Evolutionary conservation across 2,329 filamentous ascomycete species (phyloP).

Genomic region (Fusarium verrucosum): DNA sequence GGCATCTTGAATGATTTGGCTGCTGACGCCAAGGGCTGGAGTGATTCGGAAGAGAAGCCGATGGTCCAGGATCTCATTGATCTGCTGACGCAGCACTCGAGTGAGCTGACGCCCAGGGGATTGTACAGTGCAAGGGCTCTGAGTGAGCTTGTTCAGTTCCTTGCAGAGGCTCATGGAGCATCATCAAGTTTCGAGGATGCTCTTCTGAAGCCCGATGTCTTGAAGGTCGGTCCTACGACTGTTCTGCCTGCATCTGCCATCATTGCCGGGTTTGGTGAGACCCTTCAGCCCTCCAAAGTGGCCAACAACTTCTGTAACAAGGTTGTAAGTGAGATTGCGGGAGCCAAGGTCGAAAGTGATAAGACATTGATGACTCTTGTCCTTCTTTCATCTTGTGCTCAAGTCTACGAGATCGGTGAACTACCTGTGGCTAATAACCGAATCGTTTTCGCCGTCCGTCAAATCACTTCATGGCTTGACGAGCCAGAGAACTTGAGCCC

Average conservation of each 20-base stretch:
- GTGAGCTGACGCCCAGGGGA: constrained; percentile 53
- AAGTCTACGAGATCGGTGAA: constrained; percentile 61
- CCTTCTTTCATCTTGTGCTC: constrained; percentile 62
- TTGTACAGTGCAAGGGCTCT: constrained; percentile 65
- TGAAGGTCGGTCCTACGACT: constrained; percentile 59
- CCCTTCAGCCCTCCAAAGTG: constrained; percentile 57
- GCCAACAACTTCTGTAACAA: constrained; percentile 66
- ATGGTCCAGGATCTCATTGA: constrained; percentile 55
- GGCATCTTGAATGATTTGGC: constrained; percentile 50
- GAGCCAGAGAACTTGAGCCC: constrained; percentile 55
- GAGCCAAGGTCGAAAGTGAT: constrained; percentile 54
- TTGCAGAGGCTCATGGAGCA: constrained; percentile 59
- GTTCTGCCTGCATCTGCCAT: constrained; percentile 61
- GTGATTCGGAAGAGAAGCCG: constrained; percentile 48
- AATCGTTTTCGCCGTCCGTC: constrained; percentile 82
- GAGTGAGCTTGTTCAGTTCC: constrained; percentile 58
- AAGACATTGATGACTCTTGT: constrained; percentile 61
- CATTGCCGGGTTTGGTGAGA: constrained; percentile 62
- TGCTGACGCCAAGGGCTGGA: constrained; percentile 52
- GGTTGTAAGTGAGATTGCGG: constrained; percentile 68
- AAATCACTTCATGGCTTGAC: constrained; percentile 77
- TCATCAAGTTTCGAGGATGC: constrained; percentile 57
- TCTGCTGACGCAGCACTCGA: constrained; percentile 57
- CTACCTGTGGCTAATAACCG: constrained; percentile 72
- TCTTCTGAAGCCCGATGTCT: constrained; percentile 55